Conservation (phyloP, 768 basidiomycete genomes). For the Termitomyces sp. region DNA sequence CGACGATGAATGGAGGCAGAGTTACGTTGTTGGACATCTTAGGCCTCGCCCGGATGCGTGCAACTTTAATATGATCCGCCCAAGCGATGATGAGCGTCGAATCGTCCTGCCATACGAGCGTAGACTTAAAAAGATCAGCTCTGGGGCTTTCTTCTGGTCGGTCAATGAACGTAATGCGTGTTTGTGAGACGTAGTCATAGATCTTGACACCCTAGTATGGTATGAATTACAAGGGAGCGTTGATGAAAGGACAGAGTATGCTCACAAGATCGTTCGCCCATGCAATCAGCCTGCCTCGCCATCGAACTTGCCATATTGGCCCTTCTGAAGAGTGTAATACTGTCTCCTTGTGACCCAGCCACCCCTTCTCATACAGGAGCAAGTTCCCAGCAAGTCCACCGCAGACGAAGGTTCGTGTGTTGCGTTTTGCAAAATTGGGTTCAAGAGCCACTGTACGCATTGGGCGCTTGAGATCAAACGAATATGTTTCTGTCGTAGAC, state of each 20-base stretch:
- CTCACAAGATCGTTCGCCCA: slow-evolving; percentile 93
- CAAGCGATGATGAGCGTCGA: slow-evolving; percentile 86
- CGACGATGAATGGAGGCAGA: slow-evolving; percentile 62
- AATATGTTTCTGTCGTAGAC: slow-evolving; percentile 72
- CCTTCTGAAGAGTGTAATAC: slow-evolving; percentile 81
- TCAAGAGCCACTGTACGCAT: slow-evolving; percentile 88
- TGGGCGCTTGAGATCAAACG: slow-evolving; percentile 88
- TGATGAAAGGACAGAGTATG: not conserved
- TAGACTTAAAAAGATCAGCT: slow-evolving; percentile 93
- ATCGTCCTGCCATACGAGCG: slow-evolving; percentile 89
- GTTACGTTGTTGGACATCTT: slow-evolving; percentile 37
- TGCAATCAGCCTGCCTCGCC: slow-evolving; percentile 83
- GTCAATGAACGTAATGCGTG: slow-evolving; percentile 82
- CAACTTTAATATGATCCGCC: slow-evolving; percentile 93
- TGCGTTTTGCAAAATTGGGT: slow-evolving; percentile 79
- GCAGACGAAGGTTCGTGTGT: slow-evolving; percentile 76
- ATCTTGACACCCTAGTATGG: slow-evolving; percentile 82
- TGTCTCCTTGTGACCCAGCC: slow-evolving; percentile 93
- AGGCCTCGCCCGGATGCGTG: slow-evolving; percentile 64
- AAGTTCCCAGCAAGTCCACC: slow-evolving; percentile 90
- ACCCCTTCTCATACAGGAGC: slow-evolving; percentile 89
- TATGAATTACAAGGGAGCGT: not conserved
- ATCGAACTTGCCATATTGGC: slow-evolving; percentile 88
- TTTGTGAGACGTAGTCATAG: slow-evolving; percentile 76
- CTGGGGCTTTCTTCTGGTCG: slow-evolving; percentile 79